These are phyloP conservation scores for Pyrrhoderma noxium DNA, from an alignment of 1,284 basidiomycete species.

Conservation along the genomic window DNA sequence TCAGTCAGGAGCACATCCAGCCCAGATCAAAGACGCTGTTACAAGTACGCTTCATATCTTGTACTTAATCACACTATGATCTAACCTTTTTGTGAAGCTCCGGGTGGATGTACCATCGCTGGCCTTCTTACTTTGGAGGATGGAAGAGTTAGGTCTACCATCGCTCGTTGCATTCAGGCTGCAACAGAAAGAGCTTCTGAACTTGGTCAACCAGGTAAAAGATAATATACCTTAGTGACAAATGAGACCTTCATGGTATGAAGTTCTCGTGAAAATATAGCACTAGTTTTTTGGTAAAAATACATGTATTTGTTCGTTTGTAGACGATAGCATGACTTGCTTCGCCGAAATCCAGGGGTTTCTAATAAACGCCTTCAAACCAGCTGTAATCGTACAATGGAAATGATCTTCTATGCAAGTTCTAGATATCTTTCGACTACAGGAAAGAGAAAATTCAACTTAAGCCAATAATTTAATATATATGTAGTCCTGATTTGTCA, in stretches of 20 bases:
- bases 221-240: background rate
- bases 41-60: conserved; percentile 62
- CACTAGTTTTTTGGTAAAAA: too few relatives aligned
- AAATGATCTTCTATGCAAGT: conserved; percentile 50
- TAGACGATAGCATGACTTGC: background rate
- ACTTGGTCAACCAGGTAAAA: conserved; percentile 48
- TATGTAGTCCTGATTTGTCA: conserved; percentile 2
- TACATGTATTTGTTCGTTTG: background rate
- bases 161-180: conserved; percentile 92
- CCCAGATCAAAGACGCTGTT: conserved; percentile 95
- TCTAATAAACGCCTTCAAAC: background rate
- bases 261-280: too few relatives aligned
- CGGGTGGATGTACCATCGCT: conserved; percentile 98
- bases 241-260: background rate
- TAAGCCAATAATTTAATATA: background rate
- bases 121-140: conserved; percentile 94
- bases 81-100: conserved; percentile 47
- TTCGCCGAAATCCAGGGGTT: background rate
- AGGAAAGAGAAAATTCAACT: background rate
- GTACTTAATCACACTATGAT: conserved; percentile 1
- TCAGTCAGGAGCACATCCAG: conserved; percentile 83
- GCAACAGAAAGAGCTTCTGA: conserved; percentile 85
- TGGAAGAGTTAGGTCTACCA: conserved; percentile 87
- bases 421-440: conserved; percentile 83
- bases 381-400: too few relatives aligned